phyloP scores from a whole-genome alignment of 2,329 filamentous ascomycete genomes.

The Stromatinia cepivora region DNA sequence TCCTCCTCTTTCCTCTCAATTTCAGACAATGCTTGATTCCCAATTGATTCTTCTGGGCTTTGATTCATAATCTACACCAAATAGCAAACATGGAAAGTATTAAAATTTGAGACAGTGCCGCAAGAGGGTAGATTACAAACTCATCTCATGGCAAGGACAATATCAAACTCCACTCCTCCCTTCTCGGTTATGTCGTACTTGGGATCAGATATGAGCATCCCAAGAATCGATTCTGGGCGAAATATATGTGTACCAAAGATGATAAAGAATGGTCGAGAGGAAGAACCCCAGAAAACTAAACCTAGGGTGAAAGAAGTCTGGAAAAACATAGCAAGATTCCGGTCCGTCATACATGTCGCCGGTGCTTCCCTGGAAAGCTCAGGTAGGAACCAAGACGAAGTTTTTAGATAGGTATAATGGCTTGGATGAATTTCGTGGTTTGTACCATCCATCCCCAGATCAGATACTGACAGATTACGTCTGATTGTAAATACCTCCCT shows the following conservation, averaged over 20 bases:
- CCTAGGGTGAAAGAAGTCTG: background rate
- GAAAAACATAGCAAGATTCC: background rate
- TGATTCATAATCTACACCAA: background rate
- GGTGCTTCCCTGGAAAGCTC: background rate
- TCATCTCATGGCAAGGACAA: background rate
- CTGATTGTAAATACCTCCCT: background rate
- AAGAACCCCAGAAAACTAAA: background rate
- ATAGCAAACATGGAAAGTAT: background rate
- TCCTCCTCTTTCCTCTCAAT: background rate
- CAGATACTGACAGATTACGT: background rate
- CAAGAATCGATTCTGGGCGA: background rate
- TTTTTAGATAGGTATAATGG: background rate
- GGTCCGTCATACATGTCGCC: background rate
- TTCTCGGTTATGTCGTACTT: background rate
- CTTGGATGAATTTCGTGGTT: background rate
- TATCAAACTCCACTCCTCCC: background rate
- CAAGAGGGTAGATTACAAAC: background rate
- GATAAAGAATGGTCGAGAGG: background rate
- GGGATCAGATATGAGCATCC: too few relatives aligned
- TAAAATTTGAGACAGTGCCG: background rate
- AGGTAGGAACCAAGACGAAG: background rate
- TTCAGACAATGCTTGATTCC: too few relatives aligned
- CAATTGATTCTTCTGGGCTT: background rate
- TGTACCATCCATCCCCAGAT: background rate
- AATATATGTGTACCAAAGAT: background rate